Evolutionary conservation across 495 filamentous ascomycete genomes (phyloP).

Genomic region (Podospora pseudocomata): DNA sequence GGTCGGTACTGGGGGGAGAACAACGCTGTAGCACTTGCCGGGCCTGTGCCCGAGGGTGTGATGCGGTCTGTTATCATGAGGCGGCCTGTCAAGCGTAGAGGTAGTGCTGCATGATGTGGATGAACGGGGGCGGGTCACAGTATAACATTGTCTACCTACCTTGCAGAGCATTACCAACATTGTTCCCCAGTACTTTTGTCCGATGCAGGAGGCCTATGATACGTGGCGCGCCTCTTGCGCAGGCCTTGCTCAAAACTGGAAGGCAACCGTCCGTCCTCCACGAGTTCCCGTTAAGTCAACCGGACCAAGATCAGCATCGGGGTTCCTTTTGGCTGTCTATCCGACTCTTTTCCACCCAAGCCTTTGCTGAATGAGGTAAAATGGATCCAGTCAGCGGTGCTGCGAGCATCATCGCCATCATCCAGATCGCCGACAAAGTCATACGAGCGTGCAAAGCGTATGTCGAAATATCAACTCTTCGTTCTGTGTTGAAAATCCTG

Average conservation of each 20-base stretch:
- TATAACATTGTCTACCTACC: background rate
- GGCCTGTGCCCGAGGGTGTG: conserved; percentile 22
- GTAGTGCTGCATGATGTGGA: background rate
- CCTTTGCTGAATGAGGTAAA: background rate
- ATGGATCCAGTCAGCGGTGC: conserved; percentile 14
- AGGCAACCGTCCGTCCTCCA: too few relatives aligned
- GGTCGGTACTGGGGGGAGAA: conserved; percentile 28
- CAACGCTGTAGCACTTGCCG: conserved; percentile 21
- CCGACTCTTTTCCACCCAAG: background rate
- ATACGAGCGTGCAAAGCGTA: conserved; percentile 8
- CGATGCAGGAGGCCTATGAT: too few relatives aligned
- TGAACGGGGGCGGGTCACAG: background rate
- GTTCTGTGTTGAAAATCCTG: conserved; percentile 6
- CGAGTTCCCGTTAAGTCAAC: background rate
- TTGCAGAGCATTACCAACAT: background rate
- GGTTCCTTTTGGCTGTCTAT: background rate
- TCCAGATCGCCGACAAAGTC: conserved; percentile 13
- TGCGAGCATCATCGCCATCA: conserved; percentile 14
- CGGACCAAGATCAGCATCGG: background rate
- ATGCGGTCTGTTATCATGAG: conserved; percentile 30
- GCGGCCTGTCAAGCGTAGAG: conserved; percentile 16
- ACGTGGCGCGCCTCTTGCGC: background rate
- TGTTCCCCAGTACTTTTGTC: background rate
- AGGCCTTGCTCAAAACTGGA: too few relatives aligned
- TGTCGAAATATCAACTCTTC: conserved; percentile 8